These are phyloP conservation scores for Lentinus tigrinus DNA, from an alignment of 768 basidiomycete genomes.

Conservation along the genomic window DNA sequence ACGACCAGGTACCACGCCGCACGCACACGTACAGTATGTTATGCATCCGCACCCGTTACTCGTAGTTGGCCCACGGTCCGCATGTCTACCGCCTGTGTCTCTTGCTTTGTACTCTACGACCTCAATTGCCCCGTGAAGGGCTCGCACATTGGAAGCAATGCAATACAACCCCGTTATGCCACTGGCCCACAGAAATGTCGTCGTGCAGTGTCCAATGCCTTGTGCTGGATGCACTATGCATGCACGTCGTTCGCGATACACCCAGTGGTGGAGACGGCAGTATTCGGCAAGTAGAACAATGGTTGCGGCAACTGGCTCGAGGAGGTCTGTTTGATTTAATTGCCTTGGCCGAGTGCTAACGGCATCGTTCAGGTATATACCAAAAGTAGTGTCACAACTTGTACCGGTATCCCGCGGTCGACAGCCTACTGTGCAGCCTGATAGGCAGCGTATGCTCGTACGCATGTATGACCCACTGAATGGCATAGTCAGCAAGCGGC, in stretches of 20 bases:
- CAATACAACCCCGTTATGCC: neutral
- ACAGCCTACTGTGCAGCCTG: too few relatives aligned
- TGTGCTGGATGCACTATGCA: too few relatives aligned
- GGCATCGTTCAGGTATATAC: too few relatives aligned
- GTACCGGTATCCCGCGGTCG: neutral
- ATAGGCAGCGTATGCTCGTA: slow-evolving; percentile 10
- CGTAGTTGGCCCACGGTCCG: neutral
- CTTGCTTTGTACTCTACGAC: slow-evolving; percentile 19
- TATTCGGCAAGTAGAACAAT: too few relatives aligned
- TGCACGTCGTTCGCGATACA: too few relatives aligned
- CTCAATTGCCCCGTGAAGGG: slow-evolving; percentile 4
- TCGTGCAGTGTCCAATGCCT: too few relatives aligned
- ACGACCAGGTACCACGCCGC: neutral
- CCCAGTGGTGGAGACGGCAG: too few relatives aligned
- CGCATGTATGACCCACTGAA: slow-evolving; percentile 15
- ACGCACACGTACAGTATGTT: slow-evolving; percentile 9
- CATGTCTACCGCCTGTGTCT: slow-evolving; percentile 19
- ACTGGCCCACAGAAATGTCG: too few relatives aligned
- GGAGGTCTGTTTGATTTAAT: too few relatives aligned
- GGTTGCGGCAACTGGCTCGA: too few relatives aligned
- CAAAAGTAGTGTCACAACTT: slow-evolving; percentile 17
- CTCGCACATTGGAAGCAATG: slow-evolving; percentile 7
- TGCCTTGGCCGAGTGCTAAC: too few relatives aligned
- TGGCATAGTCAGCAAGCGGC: neutral
- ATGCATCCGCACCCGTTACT: neutral